Conservation (phyloP, 1,284 basidiomycete species). For the Ustilago nuda region DNA sequence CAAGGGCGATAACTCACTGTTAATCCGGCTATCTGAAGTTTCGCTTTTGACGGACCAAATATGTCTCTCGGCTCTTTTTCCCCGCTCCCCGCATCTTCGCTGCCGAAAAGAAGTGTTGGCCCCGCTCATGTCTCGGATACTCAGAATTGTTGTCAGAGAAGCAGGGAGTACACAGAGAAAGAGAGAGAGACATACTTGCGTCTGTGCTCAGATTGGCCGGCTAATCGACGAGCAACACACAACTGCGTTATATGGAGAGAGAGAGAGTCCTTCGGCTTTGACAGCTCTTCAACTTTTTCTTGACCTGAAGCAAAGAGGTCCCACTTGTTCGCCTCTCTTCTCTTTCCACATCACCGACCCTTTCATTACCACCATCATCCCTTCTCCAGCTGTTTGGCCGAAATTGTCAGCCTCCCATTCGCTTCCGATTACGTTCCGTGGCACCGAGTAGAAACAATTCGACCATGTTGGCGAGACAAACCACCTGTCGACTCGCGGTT, state of each 20-base stretch:
- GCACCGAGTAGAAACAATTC: background rate
- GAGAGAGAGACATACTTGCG: background rate
- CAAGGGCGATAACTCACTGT: background rate
- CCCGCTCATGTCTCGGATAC: background rate
- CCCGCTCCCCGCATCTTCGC: constrained; percentile 23
- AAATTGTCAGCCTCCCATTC: background rate
- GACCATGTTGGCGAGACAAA: constrained; percentile 25
- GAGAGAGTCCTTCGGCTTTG: background rate
- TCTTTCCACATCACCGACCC: too few species aligned
- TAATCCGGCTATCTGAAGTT: constrained; percentile 19
- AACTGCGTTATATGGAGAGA: background rate
- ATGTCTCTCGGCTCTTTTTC: background rate
- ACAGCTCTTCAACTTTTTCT: background rate
- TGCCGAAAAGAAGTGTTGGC: background rate
- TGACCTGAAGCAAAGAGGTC: background rate
- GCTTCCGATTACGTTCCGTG: background rate
- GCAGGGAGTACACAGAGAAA: background rate
- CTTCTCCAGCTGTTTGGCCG: background rate
- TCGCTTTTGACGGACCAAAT: constrained; percentile 30
- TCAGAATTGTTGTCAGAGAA: background rate
- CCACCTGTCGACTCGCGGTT: constrained; percentile 5
- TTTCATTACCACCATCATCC: background rate
- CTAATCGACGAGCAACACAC: background rate
- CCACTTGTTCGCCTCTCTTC: background rate
- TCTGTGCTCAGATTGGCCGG: constrained; percentile 5